Evolutionary conservation across 2,329 filamentous ascomycete genomes (phyloP), one percentile per base, ranked within the genome.

Genomic region (Thyridium curvatum): DNA sequence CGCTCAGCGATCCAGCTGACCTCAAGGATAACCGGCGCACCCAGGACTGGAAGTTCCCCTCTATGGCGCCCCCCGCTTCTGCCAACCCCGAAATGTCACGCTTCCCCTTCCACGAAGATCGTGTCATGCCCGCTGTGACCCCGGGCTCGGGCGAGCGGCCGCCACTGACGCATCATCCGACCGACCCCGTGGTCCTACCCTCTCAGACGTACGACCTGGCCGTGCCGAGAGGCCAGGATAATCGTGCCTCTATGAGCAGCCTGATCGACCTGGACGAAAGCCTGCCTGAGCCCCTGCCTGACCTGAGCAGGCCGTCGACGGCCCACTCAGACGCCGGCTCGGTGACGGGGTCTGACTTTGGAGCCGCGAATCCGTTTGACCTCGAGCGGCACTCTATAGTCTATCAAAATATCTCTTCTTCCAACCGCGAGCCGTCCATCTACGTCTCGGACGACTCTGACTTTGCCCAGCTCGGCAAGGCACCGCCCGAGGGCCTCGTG

Each of bases 351-450:
- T 77, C 76, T 1, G 73, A 79, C 41, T 55, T 73, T 26, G 69
- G 73, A 18, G 64, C 68, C 12, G 68, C 64, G 2, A 77, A 77
- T 47, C 76, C 78, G 0, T 82, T 82, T 41, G 75, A 81, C 39
- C 64, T 82, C 4, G 79, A 83, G 53, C 70, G 72, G n/a, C 77
- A 81, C 47, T 64, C 74, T 2, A 79, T 76, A 1, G 58, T 79
- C 2, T 77, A 78, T 44, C 54, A 34, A 50, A 63, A 32, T 28
- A 8, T 61, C 12, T 56, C 64, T 4, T 50, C 58, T 4, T 55
- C 59, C 1, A 64, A 60, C 36, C 64, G 75, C 29, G 74, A 78
- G 45, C 74, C 74, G 1, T 77, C 73, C 4, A 77, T 80, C 34
- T 81, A 80, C 49, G 70, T 80, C 9, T 74, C 74, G 1, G 77